Conservation (phyloP, 257 asterid species). For the Gentiana straminea region DNA sequence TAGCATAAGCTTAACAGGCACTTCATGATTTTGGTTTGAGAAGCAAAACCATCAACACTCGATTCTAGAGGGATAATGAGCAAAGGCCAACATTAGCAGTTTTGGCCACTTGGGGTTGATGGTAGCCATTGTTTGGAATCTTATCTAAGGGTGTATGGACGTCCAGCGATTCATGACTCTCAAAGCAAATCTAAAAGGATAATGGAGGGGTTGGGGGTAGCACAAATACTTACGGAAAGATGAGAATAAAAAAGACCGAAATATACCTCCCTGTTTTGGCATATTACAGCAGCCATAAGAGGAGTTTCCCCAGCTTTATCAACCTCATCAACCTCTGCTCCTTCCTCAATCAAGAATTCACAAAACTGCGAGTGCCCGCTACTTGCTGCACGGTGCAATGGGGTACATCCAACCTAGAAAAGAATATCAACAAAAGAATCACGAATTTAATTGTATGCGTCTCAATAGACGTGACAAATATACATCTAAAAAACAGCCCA, state of each 20-base stretch:
- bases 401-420: conserved; percentile 81
- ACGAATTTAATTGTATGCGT: neutral
- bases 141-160: too few relatives aligned
- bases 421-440: conserved; percentile 11
- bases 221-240: neutral
- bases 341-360: conserved; percentile 87
- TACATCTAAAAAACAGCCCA: neutral
- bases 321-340: conserved; percentile 79
- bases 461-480: neutral
- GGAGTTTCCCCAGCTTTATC: conserved; percentile 91
- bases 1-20: too few relatives aligned
- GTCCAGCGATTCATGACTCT: too few relatives aligned
- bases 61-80: too few relatives aligned
- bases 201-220: neutral
- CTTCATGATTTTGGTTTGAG: too few relatives aligned
- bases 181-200: neutral
- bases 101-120: too few relatives aligned
- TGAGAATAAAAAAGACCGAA: neutral
- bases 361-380: conserved; percentile 58
- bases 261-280: conserved; percentile 62
- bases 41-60: too few relatives aligned
- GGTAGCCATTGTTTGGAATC: too few relatives aligned
- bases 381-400: conserved; percentile 99
- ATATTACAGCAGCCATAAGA: conserved; percentile 81
- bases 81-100: too few relatives aligned